Evolutionary conservation across 2,329 filamentous ascomycete species (phyloP), one percentile per base, ranked within the genome.

Genomic region (Colletotrichum siamense): DNA sequence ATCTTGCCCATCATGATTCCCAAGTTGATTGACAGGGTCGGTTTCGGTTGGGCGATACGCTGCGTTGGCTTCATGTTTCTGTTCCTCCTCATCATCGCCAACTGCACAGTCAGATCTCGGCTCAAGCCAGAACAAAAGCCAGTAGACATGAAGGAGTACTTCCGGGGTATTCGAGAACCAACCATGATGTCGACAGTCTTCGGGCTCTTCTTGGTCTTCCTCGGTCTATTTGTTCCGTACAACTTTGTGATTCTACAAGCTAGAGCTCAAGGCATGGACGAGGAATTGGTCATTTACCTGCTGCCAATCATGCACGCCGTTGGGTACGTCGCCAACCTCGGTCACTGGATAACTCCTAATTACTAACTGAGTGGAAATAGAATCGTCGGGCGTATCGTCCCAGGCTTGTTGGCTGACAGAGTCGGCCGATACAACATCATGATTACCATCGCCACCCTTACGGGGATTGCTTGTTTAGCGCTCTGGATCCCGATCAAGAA

Each of bases 1-100:
- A 85, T 91, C 9, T 91, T 94, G 73, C 84, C 94, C 61, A 92
- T 94, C 77, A 88, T 95, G 75, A 88, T 86, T 68, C 84, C 91
- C 71, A 86, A 91, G 75, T 85, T 94, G 77, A 88, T 90, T 44
- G 86, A 86, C 26, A 22, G 69, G 2, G 81, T 87, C 28, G 87
- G 87, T 0, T 88, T 88, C 77, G 84, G 84, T 10, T 90, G 88
- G 88, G 86, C 87, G 75, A 87, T 90, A 70, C 86, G 88, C 64
- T 82, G 83, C n/a, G 82, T 88, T 71, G 88, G 86, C 1, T 88
- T 89, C 79, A 81, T 89, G 73, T 87, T 88, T 76, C 79, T 89
- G 1, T 79, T 62, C 1, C 81, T 86, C 8, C 80, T 87, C n/a
- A 44, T 79, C 24, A 79, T 87, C 44, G 80, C 84, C 22, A 81